A percentile compares a stretch with the other conserved stretches of the same genome.
Conservation (phyloP, 2,329 filamentous ascomycete genomes). For the Pezicula rhizophila region DNA sequence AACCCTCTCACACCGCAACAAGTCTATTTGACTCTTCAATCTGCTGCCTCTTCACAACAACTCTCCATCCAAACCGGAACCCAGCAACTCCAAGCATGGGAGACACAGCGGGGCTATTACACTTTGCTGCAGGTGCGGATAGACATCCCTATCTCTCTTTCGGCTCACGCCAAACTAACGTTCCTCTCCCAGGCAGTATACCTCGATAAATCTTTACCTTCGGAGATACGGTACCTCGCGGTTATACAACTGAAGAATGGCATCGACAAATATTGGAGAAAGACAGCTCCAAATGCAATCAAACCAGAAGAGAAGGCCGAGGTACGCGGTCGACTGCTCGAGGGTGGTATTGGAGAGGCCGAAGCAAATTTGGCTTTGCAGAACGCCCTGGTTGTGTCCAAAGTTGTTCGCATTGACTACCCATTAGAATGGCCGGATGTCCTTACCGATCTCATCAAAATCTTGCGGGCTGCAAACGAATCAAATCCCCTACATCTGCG, state of each 20-base stretch:
- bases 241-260: slow-evolving; percentile 96
- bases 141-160: slow-evolving; percentile 3
- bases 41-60: slow-evolving; percentile 55
- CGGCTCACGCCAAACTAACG: slow-evolving; percentile 1
- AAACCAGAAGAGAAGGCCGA: slow-evolving; percentile 68
- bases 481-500: slow-evolving; percentile 61
- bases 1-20: slow-evolving; percentile 60
- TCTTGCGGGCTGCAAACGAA: slow-evolving; percentile 54
- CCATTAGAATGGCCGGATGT: slow-evolving; percentile 75
- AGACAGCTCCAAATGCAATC: slow-evolving; percentile 52
- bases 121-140: slow-evolving; percentile 56
- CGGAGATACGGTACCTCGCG: slow-evolving; percentile 78
- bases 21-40: slow-evolving; percentile 58
- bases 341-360: slow-evolving; percentile 71
- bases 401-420: slow-evolving; percentile 84
- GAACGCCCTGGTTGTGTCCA: slow-evolving; percentile 81
- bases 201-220: slow-evolving; percentile 69
- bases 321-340: slow-evolving; percentile 70
- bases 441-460: slow-evolving; percentile 52
- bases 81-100: slow-evolving; percentile 68
- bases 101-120: slow-evolving; percentile 60
- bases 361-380: slow-evolving; percentile 74
- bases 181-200: slow-evolving; percentile 61
- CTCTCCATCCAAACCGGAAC: slow-evolving; percentile 60
- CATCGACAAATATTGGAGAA: slow-evolving; percentile 92